Conservation (phyloP, 176 grass and related monocot genomes). For the Oryza glumipatula region DNA sequence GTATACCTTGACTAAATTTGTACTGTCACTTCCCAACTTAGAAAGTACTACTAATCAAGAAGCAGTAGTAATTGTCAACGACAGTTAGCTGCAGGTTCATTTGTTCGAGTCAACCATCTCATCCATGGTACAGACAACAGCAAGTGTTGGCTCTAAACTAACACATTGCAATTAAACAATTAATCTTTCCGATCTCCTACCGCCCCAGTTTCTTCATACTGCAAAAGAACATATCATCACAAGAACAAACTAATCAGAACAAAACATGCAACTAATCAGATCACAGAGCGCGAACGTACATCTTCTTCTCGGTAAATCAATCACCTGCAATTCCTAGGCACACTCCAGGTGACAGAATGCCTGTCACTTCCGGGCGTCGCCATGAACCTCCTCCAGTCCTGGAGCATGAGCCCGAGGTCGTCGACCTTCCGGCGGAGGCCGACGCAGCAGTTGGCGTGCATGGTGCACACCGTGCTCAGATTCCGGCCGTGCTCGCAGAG, state of each 20-base stretch:
- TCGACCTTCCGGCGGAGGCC: constrained; percentile 57
- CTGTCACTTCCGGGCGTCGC: constrained; percentile 26
- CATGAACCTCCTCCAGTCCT: constrained; percentile 74
- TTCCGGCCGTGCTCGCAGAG: constrained; percentile 63
- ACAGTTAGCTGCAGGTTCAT: background rate
- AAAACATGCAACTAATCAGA: background rate
- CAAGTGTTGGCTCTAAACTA: background rate
- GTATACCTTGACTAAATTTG: background rate
- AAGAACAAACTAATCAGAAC: constrained; percentile 21
- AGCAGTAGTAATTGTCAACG: background rate
- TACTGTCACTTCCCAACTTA: background rate
- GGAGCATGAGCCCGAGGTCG: constrained; percentile 66
- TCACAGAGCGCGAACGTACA: background rate
- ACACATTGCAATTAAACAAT: background rate
- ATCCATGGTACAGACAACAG: background rate
- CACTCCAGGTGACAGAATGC: constrained; percentile 45
- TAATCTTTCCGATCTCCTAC: background rate
- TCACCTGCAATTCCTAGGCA: constrained; percentile 72
- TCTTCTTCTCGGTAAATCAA: background rate
- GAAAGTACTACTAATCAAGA: background rate
- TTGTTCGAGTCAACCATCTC: background rate
- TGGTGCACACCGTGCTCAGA: constrained; percentile 59
- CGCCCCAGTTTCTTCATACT: constrained; percentile 35
- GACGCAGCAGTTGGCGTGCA: constrained; percentile 91
- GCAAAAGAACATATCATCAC: background rate